Evolutionary conservation across 345 rosid species (phyloP), one percentile per base, ranked within the genome.

Genomic region (Gossypium ekmanianum): DNA sequence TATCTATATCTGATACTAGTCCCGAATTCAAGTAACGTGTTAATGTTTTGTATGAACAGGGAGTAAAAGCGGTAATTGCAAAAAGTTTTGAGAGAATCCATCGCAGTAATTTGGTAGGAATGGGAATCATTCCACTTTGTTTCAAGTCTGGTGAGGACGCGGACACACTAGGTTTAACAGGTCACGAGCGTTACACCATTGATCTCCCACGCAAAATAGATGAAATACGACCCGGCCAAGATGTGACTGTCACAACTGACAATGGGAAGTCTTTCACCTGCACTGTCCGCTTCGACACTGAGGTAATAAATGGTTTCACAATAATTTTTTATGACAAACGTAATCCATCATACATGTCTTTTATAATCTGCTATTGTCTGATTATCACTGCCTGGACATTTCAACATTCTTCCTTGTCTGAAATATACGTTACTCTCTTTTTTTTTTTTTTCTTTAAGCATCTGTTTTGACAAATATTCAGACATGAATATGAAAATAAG

Each of bases 11-110:
- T 34, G 41, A 34, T 34, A 34, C 7, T 34, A 34, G 41, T 34
- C 41, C 7, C 41, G 41, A 34, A 34, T 34, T 34, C 41, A 34
- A 34, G 41, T 34, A 34, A 34, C 41, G 7, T 34, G 7, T 7
- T 34, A 34, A 5, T 34, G 41, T 34, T 34, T 11, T 48, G 52
- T 48, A 48, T 12, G 52, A 14, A 73, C 92, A 91, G 98, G 99
- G 98, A 27, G 98, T 95, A 47, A 91, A 96, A 81, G 99, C 98
- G 2, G 99, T 93, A 77, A 96, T 96, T 68, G 89, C 98, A 63
- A 93, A 96, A 83, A 96, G 99, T 87, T 93, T 92, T 24, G 98
- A 96, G 84, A 92, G 99, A 81, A 96, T 96, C 82, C 99, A 96
- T 66, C 86, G 99, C 65, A 96, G 99, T 79, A 96, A 96, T 79